Conservation (phyloP, 2,329 filamentous ascomycete species). For the Diaporthe destruens region DNA sequence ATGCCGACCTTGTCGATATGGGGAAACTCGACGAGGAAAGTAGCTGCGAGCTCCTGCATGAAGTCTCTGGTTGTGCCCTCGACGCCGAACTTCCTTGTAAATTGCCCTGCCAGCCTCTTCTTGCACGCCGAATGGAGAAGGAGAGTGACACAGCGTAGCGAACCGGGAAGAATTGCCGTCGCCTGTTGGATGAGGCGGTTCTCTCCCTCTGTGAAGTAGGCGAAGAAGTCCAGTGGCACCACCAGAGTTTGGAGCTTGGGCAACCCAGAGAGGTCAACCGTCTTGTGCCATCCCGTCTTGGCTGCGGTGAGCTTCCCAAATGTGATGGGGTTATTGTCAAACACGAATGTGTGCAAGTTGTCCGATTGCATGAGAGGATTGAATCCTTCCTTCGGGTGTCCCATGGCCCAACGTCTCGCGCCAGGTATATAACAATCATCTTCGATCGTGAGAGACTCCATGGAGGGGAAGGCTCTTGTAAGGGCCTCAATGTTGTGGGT, state of each 20-base stretch:
- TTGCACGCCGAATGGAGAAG: neutral
- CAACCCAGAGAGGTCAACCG: neutral
- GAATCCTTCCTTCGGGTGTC: too few relatives aligned
- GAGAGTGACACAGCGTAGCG: neutral
- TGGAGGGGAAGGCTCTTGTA: neutral
- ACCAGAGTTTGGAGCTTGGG: neutral
- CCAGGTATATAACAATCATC: too few relatives aligned
- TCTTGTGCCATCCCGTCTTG: neutral
- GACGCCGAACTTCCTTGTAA: too few relatives aligned
- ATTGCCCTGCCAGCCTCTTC: rapidly evolving
- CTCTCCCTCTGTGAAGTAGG: neutral
- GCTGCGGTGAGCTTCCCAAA: neutral
- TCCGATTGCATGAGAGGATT: neutral
- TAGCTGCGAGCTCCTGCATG: neutral
- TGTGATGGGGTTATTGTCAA: rapidly evolving
- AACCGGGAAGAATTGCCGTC: neutral
- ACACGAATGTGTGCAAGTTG: conserved; percentile 1
- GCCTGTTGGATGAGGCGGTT: too few relatives aligned
- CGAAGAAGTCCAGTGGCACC: neutral
- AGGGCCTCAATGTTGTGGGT: neutral
- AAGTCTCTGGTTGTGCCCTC: neutral
- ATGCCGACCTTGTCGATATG: neutral
- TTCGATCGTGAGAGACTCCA: neutral
- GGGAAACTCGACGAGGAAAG: neutral
- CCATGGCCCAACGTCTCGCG: too few relatives aligned